These are phyloP conservation scores for Huntiella omanensis DNA, from an alignment of 2,329 filamentous ascomycete species.

Conservation along the genomic window DNA sequence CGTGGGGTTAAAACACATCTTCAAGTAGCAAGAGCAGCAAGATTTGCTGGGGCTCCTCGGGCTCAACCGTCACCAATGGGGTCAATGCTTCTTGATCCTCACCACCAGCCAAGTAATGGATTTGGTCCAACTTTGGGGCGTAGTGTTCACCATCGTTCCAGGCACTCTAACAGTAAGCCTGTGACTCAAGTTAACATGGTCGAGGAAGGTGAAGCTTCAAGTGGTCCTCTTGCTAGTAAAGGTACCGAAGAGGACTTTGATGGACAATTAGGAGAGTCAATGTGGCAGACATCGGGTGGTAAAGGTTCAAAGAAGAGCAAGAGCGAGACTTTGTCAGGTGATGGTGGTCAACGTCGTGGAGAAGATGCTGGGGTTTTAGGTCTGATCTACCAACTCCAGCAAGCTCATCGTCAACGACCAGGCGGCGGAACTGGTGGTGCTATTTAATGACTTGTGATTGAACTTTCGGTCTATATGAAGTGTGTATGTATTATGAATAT, in stretches of 20 bases:
- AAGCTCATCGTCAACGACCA: slow-evolving; percentile 31
- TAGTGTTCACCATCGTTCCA: slow-evolving; percentile 23
- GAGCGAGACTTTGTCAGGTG: slow-evolving; percentile 17
- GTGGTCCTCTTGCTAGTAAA: background rate
- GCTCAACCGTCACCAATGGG: slow-evolving; percentile 47
- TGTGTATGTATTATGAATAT: background rate
- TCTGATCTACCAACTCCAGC: slow-evolving; percentile 39
- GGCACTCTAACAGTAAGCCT: background rate
- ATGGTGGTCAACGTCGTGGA: slow-evolving; percentile 14
- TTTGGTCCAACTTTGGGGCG: slow-evolving; percentile 24
- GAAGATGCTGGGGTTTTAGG: slow-evolving; percentile 37
- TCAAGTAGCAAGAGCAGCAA: slow-evolving; percentile 2
- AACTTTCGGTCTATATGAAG: background rate
- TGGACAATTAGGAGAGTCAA: slow-evolving; percentile 36
- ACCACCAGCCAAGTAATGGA: slow-evolving; percentile 44
- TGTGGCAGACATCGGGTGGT: slow-evolving; percentile 38
- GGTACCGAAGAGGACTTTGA: slow-evolving; percentile 32
- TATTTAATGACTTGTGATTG: slow-evolving; percentile 1
- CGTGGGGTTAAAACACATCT: background rate
- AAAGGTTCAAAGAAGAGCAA: slow-evolving; percentile 14
- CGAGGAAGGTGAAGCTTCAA: background rate
- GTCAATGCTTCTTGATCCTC: slow-evolving; percentile 55
- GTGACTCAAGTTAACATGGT: background rate
- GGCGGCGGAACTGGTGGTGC: slow-evolving; percentile 21
- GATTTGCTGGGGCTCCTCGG: slow-evolving; percentile 33